These are phyloP conservation scores for Aspergillus awamori DNA, from an alignment of 2,329 filamentous ascomycete species.

Conservation along the genomic window DNA sequence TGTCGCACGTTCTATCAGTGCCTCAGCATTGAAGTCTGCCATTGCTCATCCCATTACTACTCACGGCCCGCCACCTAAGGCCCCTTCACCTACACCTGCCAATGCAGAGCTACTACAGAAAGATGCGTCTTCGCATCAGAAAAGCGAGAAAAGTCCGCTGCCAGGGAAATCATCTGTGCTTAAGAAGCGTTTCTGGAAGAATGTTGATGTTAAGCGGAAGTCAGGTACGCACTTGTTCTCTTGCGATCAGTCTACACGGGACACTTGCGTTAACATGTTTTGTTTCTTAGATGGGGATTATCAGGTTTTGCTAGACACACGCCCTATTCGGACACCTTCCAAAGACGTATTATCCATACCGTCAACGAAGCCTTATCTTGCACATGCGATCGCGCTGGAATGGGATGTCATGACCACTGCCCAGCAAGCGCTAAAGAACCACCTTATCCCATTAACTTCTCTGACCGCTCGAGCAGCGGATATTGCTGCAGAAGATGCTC, in stretches of 20 bases:
- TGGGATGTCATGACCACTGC: conserved; percentile 85
- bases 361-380: conserved; percentile 74
- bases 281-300: conserved; percentile 48
- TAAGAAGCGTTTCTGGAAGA: conserved; percentile 84
- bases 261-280: conserved; percentile 10
- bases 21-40: conserved; percentile 46
- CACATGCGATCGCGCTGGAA: conserved; percentile 83
- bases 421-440: conserved; percentile 80
- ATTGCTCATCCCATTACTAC: conserved; percentile 62
- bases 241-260: neutral
- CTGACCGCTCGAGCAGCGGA: conserved; percentile 82
- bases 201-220: conserved; percentile 70
- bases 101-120: conserved; percentile 52
- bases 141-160: conserved; percentile 30
- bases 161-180: conserved; percentile 45
- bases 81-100: conserved; percentile 55
- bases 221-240: conserved; percentile 55
- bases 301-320: conserved; percentile 73
- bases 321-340: conserved; percentile 74
- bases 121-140: conserved; percentile 31
- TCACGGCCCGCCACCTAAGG: conserved; percentile 62
- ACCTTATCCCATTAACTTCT: conserved; percentile 88
- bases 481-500: conserved; percentile 68
- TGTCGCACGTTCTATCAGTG: conserved; percentile 37
- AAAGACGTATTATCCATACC: conserved; percentile 77